Evolutionary conservation across 2,329 filamentous ascomycete genomes (phyloP), one percentile per base, ranked within the genome.

Genomic region (Calycina marina): DNA sequence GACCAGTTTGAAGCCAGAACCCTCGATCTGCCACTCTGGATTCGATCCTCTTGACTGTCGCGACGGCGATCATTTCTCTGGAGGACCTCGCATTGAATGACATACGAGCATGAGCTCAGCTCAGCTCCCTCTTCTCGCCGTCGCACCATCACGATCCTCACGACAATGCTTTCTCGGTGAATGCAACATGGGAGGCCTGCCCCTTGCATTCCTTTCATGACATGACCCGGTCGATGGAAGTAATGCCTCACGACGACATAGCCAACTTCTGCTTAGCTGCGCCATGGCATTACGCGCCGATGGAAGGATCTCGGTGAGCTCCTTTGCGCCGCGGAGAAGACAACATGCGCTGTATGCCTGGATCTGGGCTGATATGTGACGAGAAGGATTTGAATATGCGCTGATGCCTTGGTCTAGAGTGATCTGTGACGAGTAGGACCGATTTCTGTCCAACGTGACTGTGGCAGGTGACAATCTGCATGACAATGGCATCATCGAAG

Each of bases 401-500:
- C n/a, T n/a, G n/a, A n/a, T n/a, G n/a, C 33, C 25, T 39, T 10
- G 28, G 37, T 37, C 25, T 37, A 15, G 28, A 20, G 25, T 37
- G 14, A 43, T 30, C 28, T 40, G 25, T 37, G 15, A 37, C 38
- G 30, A 40, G 34, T 24, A 42, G 25, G 30, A 32, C 35, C 32
- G 25, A 44, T 42, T 35, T 33, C 34, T 40, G 14, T 24, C 14
- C 14, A 41, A 34, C 25, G 13, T 40, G 16, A 30, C 31, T 34
- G n/a, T 39, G 12, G 34, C 27, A 43, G 24, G n/a, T 38, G 15
- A 35, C 18, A 34, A 40, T 38, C 18, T 43, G 30, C 16, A 42
- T 39, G 26, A 40, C n/a, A 40, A 40, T 44, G 4, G 31, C 28
- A 43, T 34, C 18, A 38, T 43, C 28, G 28, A 41, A 38, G 31